These are phyloP conservation scores for Arabidopsis arenosa DNA, from an alignment of 345 rosid genomes.

Conservation along the genomic window DNA sequence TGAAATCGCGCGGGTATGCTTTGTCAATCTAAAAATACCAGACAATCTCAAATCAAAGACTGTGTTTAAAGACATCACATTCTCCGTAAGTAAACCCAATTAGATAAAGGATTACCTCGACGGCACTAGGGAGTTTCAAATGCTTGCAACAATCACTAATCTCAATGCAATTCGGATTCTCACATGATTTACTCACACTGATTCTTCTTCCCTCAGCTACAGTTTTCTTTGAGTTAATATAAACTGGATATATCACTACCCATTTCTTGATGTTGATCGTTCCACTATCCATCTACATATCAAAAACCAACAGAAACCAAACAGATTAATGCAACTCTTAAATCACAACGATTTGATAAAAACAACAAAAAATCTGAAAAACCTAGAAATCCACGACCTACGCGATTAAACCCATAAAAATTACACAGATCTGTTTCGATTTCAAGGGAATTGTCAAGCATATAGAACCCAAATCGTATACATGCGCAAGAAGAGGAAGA, in stretches of 20 bases:
- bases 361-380: not conserved
- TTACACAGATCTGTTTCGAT: conserved; percentile 28
- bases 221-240: conserved; percentile 90
- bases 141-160: conserved; percentile 84
- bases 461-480: conserved; percentile 19
- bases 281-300: conserved; percentile 55
- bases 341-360: not conserved
- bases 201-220: conserved; percentile 90
- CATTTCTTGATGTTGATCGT: conserved; percentile 63
- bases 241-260: conserved; percentile 85
- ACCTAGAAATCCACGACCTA: not conserved
- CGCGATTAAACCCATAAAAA: not conserved
- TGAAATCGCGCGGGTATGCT: conserved; percentile 92
- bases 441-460: not conserved
- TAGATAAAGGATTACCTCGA: conserved; percentile 61
- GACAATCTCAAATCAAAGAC: not conserved
- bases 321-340: not conserved
- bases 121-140: conserved; percentile 68
- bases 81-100: not conserved
- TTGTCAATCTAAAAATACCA: conserved; percentile 61
- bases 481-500: conserved; percentile 19
- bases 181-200: conserved; percentile 70
- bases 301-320: not conserved
- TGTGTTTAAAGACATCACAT: not conserved
- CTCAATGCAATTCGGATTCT: conserved; percentile 82